These are phyloP conservation scores for Psilocybe cyanescens DNA, from an alignment of 768 basidiomycete genomes.

Conservation along the genomic window DNA sequence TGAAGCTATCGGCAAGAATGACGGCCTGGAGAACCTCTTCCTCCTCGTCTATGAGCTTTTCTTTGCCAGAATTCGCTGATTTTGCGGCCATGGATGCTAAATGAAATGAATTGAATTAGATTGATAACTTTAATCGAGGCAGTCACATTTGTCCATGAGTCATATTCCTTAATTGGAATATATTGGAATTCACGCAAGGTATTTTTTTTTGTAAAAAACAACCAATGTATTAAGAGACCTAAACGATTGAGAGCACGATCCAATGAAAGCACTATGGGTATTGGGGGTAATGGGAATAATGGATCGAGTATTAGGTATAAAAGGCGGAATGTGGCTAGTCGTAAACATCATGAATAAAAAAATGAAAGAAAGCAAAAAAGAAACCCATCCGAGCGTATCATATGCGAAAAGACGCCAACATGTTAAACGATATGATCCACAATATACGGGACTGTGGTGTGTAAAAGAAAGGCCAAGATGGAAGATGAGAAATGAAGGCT, in stretches of 20 bases:
- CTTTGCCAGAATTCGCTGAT: constrained; percentile 52
- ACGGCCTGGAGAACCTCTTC: constrained; percentile 94
- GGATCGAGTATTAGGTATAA: constrained; percentile 73
- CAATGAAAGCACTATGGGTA: constrained; percentile 63
- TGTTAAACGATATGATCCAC: constrained; percentile 36
- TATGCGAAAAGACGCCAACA: constrained; percentile 36
- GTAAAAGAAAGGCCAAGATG: constrained; percentile 35
- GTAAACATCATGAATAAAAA: constrained; percentile 58
- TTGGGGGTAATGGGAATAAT: constrained; percentile 48
- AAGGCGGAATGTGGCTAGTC: constrained; percentile 64
- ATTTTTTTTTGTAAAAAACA: constrained; percentile 33
- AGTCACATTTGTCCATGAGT: constrained; percentile 26
- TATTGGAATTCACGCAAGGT: neutral
- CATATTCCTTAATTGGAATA: constrained; percentile 21
- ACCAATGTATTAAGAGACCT: constrained; percentile 60
- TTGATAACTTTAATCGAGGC: neutral
- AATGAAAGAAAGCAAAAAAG: constrained; percentile 49
- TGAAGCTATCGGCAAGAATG: constrained; percentile 95
- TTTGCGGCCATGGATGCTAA: constrained; percentile 66
- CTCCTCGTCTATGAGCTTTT: constrained; percentile 68
- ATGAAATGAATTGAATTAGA: constrained; percentile 14
- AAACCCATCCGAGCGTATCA: constrained; percentile 64
- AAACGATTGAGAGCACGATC: constrained; percentile 56
- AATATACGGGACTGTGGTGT: constrained; percentile 38
- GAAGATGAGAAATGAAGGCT: constrained; percentile 36